Percentiles rank a stretch among this genome's conserved stretches.
These are phyloP conservation scores for Tetrapyrgos nigripes DNA, from an alignment of 1,284 basidiomycete genomes.

Conservation along the genomic window DNA sequence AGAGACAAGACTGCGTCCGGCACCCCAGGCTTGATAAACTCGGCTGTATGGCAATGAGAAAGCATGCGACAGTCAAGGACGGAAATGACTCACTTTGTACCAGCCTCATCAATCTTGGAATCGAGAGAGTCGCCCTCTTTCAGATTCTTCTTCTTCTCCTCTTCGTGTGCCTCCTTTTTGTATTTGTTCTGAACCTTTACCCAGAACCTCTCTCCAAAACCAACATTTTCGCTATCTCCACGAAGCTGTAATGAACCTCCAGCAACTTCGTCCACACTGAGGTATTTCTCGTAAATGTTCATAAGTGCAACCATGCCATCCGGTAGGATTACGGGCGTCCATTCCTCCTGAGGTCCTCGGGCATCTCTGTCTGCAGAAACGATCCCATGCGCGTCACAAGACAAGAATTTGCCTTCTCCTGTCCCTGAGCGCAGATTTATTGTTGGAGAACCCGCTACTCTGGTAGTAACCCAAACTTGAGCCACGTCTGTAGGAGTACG, in stretches of 20 bases:
- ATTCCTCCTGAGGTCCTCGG: constrained; percentile 87
- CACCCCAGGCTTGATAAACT: constrained; percentile 88
- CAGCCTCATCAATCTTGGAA: constrained; percentile 69
- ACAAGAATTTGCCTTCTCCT: constrained; percentile 88
- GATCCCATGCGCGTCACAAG: constrained; percentile 82
- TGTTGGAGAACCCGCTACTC: constrained; percentile 80
- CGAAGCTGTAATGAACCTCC: constrained; percentile 80
- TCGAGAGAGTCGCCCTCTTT: constrained; percentile 64
- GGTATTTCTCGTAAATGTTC: constrained; percentile 87
- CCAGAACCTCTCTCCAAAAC: constrained; percentile 83
- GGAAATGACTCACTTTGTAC: constrained; percentile 65
- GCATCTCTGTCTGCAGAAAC: constrained; percentile 85
- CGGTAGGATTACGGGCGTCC: constrained; percentile 78
- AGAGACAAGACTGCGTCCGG: constrained; percentile 78
- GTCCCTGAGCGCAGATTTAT: constrained; percentile 84
- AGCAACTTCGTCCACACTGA: constrained; percentile 83
- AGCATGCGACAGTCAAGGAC: constrained; percentile 7
- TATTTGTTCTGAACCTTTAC: constrained; percentile 92
- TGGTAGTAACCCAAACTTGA: constrained; percentile 87
- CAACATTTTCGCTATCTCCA: constrained; percentile 83
- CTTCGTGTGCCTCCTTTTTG: constrained; percentile 85
- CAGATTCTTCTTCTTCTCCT: constrained; percentile 70
- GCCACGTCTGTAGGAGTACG: constrained; percentile 80
- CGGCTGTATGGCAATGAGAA: constrained; percentile 52
- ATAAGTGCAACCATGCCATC: constrained; percentile 85